These are phyloP conservation scores for Yamadazyma phyllophila DNA, from an alignment of 805 yeast species.

Conservation along the genomic window DNA sequence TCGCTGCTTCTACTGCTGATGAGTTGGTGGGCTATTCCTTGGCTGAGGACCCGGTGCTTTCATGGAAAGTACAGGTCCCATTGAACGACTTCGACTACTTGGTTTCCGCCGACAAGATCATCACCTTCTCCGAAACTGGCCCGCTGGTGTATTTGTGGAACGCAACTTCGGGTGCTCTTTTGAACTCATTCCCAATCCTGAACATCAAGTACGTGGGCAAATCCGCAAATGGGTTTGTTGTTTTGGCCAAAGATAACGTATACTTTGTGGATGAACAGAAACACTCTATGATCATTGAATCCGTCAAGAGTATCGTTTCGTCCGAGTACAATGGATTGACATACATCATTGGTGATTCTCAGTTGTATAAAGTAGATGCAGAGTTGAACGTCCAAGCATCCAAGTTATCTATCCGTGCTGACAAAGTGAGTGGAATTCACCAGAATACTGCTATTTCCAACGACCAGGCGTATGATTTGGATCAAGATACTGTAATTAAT, in stretches of 20 bases:
- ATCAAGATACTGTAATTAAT: background rate
- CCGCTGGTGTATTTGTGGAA: slow-evolving; percentile 5
- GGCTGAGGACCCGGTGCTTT: background rate
- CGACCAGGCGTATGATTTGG: slow-evolving; percentile 6
- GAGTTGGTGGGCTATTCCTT: slow-evolving; percentile 3
- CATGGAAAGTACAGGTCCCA: slow-evolving; percentile 10
- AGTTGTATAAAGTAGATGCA: background rate
- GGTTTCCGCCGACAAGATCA: background rate
- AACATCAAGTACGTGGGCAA: background rate
- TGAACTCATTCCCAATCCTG: background rate
- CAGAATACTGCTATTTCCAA: background rate
- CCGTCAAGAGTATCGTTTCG: slow-evolving; percentile 2
- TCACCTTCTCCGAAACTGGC: background rate
- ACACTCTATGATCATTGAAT: background rate
- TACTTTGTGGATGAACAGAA: background rate
- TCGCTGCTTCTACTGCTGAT: background rate
- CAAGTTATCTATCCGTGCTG: slow-evolving; percentile 1
- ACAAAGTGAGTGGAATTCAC: slow-evolving; percentile 3
- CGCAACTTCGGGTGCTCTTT: slow-evolving; percentile 2
- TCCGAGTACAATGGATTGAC: slow-evolving; percentile 5
- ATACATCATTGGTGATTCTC: slow-evolving; percentile 10
- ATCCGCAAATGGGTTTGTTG: slow-evolving; percentile 6
- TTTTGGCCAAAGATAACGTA: slow-evolving; percentile 1
- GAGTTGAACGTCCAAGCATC: background rate
- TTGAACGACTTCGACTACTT: slow-evolving; percentile 1